Evolutionary conservation across 495 filamentous ascomycete genomes (phyloP), one percentile per base, ranked within the genome.

Genomic region (Hypoxylon lenormandii): DNA sequence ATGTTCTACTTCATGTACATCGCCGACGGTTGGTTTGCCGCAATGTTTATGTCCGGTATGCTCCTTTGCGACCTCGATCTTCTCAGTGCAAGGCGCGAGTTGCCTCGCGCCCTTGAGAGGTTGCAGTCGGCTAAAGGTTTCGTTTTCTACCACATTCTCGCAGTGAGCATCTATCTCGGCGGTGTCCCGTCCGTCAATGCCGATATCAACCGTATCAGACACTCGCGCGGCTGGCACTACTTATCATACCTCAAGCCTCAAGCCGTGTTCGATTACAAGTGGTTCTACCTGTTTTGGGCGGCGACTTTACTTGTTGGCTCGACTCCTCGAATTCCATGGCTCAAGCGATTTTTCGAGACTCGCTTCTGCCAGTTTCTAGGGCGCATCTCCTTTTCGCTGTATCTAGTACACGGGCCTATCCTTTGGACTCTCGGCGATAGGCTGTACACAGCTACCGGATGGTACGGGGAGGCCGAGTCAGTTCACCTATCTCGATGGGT

Each of bases 401-500:
- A 91, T 57, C 81, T 91, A 42, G 84, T 90, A 13, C 88, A 91
- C 63, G 87, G 86, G 4, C 85, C 86, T 2, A 81, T 91, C 23
- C 72, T 87, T 5, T 81, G 62, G 62, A 79, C 73, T 0, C 61
- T 83, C 3, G 81, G 80, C 18, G 77, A 80, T 49, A 70, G 79
- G 19, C 8, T 83, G 18, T 88, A 89, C 72, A 77, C 81, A 3
- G 84, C 85, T 7, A 77, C 79, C 0, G 87, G 87, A 0, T 86
- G 82, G 76, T 57, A 57, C 23, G 75, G 73, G 21, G 78, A 81
- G 12, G 60, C 62, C 6, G 78, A 83, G 57, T 22, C 64, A 8
- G 51, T 60, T 13, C 69, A 80, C 22, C 72, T 85, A 28, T 70
- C 79, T 6, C 57, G 71, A 4, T 86, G 83, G 82, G 70, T 84